Evolutionary conservation across 495 filamentous ascomycete species (phyloP), one percentile per base, ranked within the genome.

Genomic region (Aspergillus cavernicola): DNA sequence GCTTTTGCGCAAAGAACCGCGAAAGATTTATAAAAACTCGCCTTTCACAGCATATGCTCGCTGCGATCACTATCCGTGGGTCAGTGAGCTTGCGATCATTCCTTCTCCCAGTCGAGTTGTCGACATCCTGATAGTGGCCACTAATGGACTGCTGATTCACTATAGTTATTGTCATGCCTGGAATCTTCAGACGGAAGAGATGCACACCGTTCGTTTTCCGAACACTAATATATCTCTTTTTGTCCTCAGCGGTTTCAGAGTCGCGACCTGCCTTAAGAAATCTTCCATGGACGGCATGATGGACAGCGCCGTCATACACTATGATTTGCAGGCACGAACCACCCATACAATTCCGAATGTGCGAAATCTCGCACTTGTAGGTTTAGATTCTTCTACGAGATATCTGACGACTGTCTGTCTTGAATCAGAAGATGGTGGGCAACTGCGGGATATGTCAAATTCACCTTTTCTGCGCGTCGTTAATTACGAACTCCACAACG

Each of bases 121-220:
- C 12, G 20, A 23, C 3, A 2, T 31, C 12, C 35, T 9, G 35
- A 16, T 13, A 13, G n/a, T 37, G 13, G n/a, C 12, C 38, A 4
- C 8, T 3, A 23, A 42, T 24, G 3, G 12, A 24, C 18, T 15
- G 18, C 31, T 47, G 11, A 32, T 29, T 24, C 23, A 6, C 2
- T 10, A 16, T 18, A 67, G 63, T 32, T 57, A 64, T 20, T 70
- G 66, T 36, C 59, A 69, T 50, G 56, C 62, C 26, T 73, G 68
- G 70, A 48, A 65, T 39, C 32, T 67, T 9, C 19, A 56, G 16
- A 64, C 63, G 4, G 38, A 56, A 29, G 55, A 63, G 19, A 51
- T 15, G 45, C 43, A 31, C 53, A 41, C 10, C 62, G 10, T 70
- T 36, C 67, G 64, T 28, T 12, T 70, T 11, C 57, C 66, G 1